Evolutionary conservation across 2,329 filamentous ascomycete genomes (phyloP), one percentile per base, ranked within the genome.

Genomic region (Lasiodiplodia hormozganensis): DNA sequence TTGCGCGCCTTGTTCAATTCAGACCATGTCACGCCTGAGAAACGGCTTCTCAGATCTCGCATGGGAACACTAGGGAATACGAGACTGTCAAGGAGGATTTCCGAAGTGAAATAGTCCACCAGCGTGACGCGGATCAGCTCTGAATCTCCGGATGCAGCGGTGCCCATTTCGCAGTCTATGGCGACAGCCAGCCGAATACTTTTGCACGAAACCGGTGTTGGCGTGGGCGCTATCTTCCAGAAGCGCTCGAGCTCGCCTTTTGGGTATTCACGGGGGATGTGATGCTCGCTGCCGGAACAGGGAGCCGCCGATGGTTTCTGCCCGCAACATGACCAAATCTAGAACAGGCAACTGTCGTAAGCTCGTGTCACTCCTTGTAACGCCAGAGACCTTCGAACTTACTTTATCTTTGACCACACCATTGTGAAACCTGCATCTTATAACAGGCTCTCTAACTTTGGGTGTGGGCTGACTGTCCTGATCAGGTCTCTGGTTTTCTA

Each of bases 151-250:
- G 76, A 76, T 10, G 72, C 71, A 1, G 82, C 76, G 0, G 78
- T 81, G 18, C 86, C 85, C 85, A 88, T 87, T 70, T 88, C 86
- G 70, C 86, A 88, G 70, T 87, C 85, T 3, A 88, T 75, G 0
- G 82, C 84, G 3, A 88, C 81, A 2, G 75, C 77, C 2, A 74
- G 16, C 8, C 60, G 57, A 16, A 31, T 47, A 2, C 43, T 11
- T 18, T 5, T 18, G 23, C 3, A 3, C 12, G 34, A 21, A 4
- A 2, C 18, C 8, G 36, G 57, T 16, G 5, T 16, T 1, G 57
- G 57, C 4, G 57, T 62, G 4, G 57, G 8, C 12, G 4, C 7
- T 10, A 43, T 36, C 6, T 21, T 18, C 57, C 57, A 62, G 10
- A 4, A 10, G 70, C 70, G 21, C 31, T 64, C 40, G 70, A 71